Base-by-base conservation (phyloP, 371 early-diverging fungal species). In the Apophysomyces ossiformis region DNA sequence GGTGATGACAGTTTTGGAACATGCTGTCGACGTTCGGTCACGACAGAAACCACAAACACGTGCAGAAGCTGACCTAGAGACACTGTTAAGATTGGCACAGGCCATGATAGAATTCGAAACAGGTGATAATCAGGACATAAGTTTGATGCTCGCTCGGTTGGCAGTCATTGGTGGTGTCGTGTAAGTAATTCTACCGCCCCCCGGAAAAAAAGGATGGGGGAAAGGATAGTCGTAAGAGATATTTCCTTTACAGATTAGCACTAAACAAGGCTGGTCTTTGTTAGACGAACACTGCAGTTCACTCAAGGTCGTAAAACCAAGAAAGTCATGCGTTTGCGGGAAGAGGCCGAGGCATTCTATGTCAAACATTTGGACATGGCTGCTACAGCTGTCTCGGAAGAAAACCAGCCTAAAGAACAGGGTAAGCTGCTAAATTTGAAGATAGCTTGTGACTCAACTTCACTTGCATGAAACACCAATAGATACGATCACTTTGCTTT, bases 251-350 rank as follows among this genome's bases (percentile, higher is more conserved):
- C 26, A 8, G 21, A 35, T 56, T 8, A 16, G 16, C 50, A 8
- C 43, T 26, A 26, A 26, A 37, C 37, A 32, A n/a, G 56, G 5
- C 5, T 41, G 32, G n/a, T 15, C 6, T 57, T 18, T 36, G 47
- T 7, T 70, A 81, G 81, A 2, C 79, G 82, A 7, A 74, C 70
- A 60, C 39, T 82, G 8, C 77, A 82, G 56, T 82, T 77, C 18
- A 70, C 69, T 18, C 63, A 73, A 50, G 79, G 72, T 6, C 60
- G 65, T 36, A 77, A 76, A n/a, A 72, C 82, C 7, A 72, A 73
- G 44, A 74, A 71, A 21, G 60, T 79, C 0, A 18, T 39, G 0
- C 58, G 16, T 0, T 11, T 74, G n/a, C 66, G 66, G 41, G 47
- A 66, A 46, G 21, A 75, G 18, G 58, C 65, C 0, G 75, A 82